Conservation (phyloP, 495 filamentous ascomycete genomes). For the Hypoxylon cercidicola region DNA sequence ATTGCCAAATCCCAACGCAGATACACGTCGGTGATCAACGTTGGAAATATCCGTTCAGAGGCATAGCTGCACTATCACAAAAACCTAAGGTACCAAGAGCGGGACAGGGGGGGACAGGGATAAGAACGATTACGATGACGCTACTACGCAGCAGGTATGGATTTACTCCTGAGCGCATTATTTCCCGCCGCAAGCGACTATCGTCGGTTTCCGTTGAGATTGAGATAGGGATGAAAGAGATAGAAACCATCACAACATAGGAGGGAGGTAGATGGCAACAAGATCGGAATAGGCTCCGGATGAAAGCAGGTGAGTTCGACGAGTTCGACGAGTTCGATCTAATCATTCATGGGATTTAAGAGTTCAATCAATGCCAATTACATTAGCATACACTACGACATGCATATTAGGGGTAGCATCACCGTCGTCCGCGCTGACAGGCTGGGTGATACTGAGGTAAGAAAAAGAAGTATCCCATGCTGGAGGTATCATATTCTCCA, state of each 20-base stretch:
- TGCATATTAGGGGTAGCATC: neutral
- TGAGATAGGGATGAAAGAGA: constrained; percentile 6
- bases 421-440: neutral
- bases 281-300: too few species aligned
- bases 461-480: neutral
- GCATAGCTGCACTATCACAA: constrained; percentile 31
- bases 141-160: constrained; percentile 27
- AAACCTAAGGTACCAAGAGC: constrained; percentile 24
- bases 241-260: neutral
- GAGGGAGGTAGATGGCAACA: too few species aligned
- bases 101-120: constrained; percentile 34
- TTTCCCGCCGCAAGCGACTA: constrained; percentile 38
- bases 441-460: neutral
- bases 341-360: neutral
- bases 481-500: constrained; percentile 9
- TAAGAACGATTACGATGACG: constrained; percentile 27
- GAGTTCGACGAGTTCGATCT: neutral
- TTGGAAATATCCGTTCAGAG: constrained; percentile 24
- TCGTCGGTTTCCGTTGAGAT: constrained; percentile 4
- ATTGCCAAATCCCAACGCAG: constrained; percentile 16
- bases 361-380: neutral
- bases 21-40: constrained; percentile 25
- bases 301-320: too few species aligned
- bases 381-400: neutral
- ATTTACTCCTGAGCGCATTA: constrained; percentile 20